phyloP scores from a whole-genome alignment of 1,284 basidiomycete species.

The Ustilago esculenta region DNA sequence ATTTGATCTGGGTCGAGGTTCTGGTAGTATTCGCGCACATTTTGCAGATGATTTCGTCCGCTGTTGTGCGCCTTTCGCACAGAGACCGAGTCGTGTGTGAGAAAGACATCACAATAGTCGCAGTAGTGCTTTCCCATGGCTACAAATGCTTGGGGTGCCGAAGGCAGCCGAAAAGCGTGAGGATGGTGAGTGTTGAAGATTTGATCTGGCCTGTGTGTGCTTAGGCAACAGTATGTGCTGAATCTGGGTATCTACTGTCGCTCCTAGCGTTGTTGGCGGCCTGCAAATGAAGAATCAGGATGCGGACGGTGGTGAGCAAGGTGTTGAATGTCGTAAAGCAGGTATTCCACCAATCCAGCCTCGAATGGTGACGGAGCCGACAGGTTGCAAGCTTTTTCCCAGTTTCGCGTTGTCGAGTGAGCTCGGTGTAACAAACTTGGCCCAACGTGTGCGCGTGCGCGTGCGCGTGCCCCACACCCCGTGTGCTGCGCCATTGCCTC shows the following conservation, averaged over 20 bases:
- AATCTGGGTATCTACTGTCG: too few relatives aligned
- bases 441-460: too few relatives aligned
- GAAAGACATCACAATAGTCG: slow-evolving; percentile 65
- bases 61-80: slow-evolving; percentile 98
- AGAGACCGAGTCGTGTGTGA: slow-evolving; percentile 65
- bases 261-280: too few relatives aligned
- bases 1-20: slow-evolving; percentile 95
- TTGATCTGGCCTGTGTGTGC: too few relatives aligned
- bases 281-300: too few relatives aligned
- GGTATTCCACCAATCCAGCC: slow-evolving; percentile 1
- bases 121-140: slow-evolving; percentile 65
- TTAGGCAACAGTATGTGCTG: neutral
- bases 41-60: slow-evolving; percentile 92
- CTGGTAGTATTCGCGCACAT: slow-evolving; percentile 96
- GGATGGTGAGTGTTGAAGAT: too few relatives aligned
- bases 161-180: too few relatives aligned
- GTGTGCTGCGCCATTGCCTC: too few relatives aligned
- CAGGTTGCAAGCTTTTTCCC: neutral
- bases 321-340: neutral
- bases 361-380: slow-evolving; percentile 14
- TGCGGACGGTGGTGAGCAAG: neutral
- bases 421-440: slow-evolving; percentile 1
- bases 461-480: too few relatives aligned
- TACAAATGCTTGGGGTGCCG: neutral
- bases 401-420: neutral